A percentile compares a stretch with the other conserved stretches of the same genome.
Conservation (phyloP, 306 rosid genomes). For the Glycine latifolia region DNA sequence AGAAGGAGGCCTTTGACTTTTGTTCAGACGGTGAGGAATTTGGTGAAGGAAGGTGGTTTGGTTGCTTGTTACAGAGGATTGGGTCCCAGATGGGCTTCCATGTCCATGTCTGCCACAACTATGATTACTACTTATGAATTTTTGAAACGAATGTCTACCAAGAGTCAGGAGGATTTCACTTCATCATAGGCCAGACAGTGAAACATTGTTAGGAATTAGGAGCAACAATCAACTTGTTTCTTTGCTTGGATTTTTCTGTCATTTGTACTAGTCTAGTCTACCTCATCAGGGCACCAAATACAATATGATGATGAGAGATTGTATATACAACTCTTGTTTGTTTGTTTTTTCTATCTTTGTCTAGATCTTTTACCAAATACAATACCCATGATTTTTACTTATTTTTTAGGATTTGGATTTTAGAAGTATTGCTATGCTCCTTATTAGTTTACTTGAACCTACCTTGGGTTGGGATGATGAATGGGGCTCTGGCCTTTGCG, state of each 20-base stretch:
- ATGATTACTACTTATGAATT: constrained; percentile 98
- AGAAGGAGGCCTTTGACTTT: constrained; percentile 70
- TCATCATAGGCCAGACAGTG: not conserved
- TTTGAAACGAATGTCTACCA: constrained; percentile 83
- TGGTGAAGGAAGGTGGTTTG: constrained; percentile 87
- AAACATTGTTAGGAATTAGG: constrained; percentile 32
- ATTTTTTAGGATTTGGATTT: constrained; percentile 1
- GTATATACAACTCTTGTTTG: constrained; percentile 41
- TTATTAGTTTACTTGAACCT: constrained; percentile 1
- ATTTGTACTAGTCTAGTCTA: constrained; percentile 34
- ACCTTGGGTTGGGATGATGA: not conserved
- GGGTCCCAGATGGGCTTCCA: constrained; percentile 95
- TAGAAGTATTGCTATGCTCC: not conserved
- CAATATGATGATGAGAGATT: constrained; percentile 35
- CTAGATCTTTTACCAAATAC: constrained; percentile 10
- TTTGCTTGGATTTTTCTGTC: constrained; percentile 31
- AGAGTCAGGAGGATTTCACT: constrained; percentile 58
- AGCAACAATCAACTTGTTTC: not conserved
- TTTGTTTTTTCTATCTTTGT: constrained; percentile 1
- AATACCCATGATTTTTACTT: not conserved
- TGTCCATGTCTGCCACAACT: constrained; percentile 96
- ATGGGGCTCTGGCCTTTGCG: constrained; percentile 36
- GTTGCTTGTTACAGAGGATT: constrained; percentile 93
- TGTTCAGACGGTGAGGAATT: constrained; percentile 67
- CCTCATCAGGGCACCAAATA: not conserved